Evolutionary conservation across 352 stramenopile genomes (phyloP).

Genomic region (Globisporangium nodosum): DNA sequence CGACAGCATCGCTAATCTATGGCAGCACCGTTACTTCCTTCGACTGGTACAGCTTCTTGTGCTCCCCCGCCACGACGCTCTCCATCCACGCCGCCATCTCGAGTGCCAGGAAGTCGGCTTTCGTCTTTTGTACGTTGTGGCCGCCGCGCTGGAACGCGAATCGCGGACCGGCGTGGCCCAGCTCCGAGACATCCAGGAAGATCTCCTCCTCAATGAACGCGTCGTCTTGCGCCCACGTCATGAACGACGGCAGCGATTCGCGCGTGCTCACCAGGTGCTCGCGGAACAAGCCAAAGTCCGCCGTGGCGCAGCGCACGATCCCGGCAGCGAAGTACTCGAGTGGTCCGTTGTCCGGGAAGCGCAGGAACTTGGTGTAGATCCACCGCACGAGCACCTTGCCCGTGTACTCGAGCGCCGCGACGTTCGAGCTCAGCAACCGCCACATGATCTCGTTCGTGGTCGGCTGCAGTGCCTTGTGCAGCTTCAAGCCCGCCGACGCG

Average conservation of each 20-base stretch:
- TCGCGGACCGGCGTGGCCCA: slow-evolving; percentile 27
- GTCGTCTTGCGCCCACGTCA: slow-evolving; percentile 59
- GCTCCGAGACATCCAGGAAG: slow-evolving; percentile 30
- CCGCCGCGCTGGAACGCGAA: slow-evolving; percentile 45
- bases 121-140: slow-evolving; percentile 81
- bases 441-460: slow-evolving; percentile 13
- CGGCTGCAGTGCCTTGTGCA: slow-evolving; percentile 33
- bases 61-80: slow-evolving; percentile 17
- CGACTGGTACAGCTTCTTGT: slow-evolving; percentile 1
- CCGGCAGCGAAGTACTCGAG: slow-evolving; percentile 52
- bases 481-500: slow-evolving; percentile 38
- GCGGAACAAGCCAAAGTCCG: slow-evolving; percentile 38
- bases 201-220: slow-evolving; percentile 57
- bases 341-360: slow-evolving; percentile 38
- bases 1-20: not conserved
- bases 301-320: slow-evolving; percentile 40
- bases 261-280: slow-evolving; percentile 24
- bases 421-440: slow-evolving; percentile 19
- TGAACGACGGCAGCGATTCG: slow-evolving; percentile 29
- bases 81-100: slow-evolving; percentile 47
- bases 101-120: slow-evolving; percentile 34
- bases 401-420: slow-evolving; percentile 3
- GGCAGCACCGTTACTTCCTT: slow-evolving; percentile 10
- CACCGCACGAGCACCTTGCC: slow-evolving; percentile 8
- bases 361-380: slow-evolving; percentile 38